Percentiles rank a stretch among this genome's conserved stretches.
Conservation (phyloP, 2,329 filamentous ascomycete genomes). For the Graphiopsis chlorocephala region DNA sequence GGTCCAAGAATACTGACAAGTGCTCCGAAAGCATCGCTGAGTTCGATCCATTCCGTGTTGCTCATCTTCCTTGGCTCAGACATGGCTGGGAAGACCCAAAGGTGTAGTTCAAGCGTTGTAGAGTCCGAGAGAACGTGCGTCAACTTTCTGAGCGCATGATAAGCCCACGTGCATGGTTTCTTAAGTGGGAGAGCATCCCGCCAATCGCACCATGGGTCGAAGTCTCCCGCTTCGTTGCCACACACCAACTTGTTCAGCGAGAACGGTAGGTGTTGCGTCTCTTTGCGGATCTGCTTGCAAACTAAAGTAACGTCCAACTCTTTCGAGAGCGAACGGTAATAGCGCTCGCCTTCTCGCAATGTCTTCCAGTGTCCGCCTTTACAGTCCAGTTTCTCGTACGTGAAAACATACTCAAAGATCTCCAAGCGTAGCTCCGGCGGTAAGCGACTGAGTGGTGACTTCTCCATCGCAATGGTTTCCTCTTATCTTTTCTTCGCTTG, state of each 20-base stretch:
- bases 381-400: neutral
- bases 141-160: neutral
- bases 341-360: neutral
- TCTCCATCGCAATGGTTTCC: neutral
- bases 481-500: too few species aligned
- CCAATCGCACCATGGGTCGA: neutral
- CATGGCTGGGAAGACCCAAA: neutral
- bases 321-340: neutral
- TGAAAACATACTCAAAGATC: constrained; percentile 4
- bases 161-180: neutral
- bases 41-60: neutral
- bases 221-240: neutral
- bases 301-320: neutral
- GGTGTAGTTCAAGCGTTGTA: neutral
- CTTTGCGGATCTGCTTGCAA: neutral
- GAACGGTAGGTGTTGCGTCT: neutral
- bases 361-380: neutral
- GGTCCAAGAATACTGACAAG: neutral
- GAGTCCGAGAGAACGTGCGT: neutral
- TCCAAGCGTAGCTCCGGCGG: neutral
- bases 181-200: neutral
- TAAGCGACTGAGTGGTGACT: neutral
- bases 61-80: neutral
- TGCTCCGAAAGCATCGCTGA: neutral
- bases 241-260: neutral